Evolutionary conservation across 768 basidiomycete genomes (phyloP).

Genomic region (Lactarius akahatsu): DNA sequence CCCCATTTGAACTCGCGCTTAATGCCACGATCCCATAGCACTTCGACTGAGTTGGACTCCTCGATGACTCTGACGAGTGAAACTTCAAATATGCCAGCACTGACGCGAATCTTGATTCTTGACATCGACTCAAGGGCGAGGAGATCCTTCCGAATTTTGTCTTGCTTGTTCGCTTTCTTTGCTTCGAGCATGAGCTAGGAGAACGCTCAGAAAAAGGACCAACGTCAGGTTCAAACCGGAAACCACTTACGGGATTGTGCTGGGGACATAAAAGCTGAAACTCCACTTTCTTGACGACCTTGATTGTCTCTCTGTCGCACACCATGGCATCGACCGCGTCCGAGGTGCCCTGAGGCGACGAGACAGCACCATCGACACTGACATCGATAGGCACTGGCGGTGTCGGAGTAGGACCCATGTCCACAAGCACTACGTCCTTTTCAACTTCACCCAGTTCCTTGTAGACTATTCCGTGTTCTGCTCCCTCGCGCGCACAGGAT

Average conservation of each 20-base stretch:
- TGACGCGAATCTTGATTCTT: slow-evolving; percentile 81
- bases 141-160: slow-evolving; percentile 69
- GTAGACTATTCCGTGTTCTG: slow-evolving; percentile 55
- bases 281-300: slow-evolving; percentile 69
- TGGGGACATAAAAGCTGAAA: slow-evolving; percentile 79
- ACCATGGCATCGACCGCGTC: slow-evolving; percentile 28
- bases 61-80: slow-evolving; percentile 70
- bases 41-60: slow-evolving; percentile 69
- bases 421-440: slow-evolving; percentile 75
- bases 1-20: slow-evolving; percentile 84
- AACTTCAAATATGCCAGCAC: slow-evolving; percentile 84
- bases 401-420: slow-evolving; percentile 31
- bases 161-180: slow-evolving; percentile 72
- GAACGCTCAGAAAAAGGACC: neutral
- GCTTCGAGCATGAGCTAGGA: slow-evolving; percentile 68
- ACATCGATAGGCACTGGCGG: slow-evolving; percentile 37
- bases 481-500: slow-evolving; percentile 73
- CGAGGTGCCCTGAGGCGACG: slow-evolving; percentile 8
- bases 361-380: slow-evolving; percentile 34
- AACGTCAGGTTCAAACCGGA: neutral
- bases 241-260: slow-evolving; percentile 81
- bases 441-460: slow-evolving; percentile 65
- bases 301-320: slow-evolving; percentile 43
- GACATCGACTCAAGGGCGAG: slow-evolving; percentile 66
- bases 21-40: slow-evolving; percentile 73